A percentile compares a stretch with the other conserved stretches of the same genome.
Conservation (phyloP, 306 rosid genomes). For the Glycine soja region DNA sequence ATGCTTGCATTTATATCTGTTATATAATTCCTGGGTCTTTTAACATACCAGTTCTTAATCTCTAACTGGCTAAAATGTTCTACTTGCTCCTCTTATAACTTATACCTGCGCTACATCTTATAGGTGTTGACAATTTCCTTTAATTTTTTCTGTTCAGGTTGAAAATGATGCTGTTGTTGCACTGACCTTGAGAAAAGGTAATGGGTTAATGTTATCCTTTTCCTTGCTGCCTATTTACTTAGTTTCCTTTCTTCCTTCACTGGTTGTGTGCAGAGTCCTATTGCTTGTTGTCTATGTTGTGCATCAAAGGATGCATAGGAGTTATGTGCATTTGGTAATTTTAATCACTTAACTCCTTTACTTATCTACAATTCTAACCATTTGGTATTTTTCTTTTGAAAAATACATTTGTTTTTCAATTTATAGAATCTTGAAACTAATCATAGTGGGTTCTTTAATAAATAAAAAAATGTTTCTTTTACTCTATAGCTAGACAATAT, state of each 20-base stretch:
- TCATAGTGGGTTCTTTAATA: background rate
- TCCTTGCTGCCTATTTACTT: background rate
- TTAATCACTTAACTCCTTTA: background rate
- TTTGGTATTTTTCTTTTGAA: background rate
- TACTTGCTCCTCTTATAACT: background rate
- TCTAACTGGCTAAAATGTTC: background rate
- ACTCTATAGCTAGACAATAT: background rate
- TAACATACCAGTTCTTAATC: background rate
- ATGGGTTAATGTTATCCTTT: slow-evolving; percentile 25
- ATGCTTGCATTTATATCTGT: slow-evolving; percentile 1
- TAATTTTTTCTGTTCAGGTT: slow-evolving; percentile 58
- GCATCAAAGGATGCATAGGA: background rate
- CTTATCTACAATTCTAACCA: background rate
- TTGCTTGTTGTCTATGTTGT: slow-evolving; percentile 13
- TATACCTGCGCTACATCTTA: background rate
- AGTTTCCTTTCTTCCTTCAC: slow-evolving; percentile 1
- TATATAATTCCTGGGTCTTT: slow-evolving; percentile 16
- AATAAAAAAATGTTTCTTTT: background rate
- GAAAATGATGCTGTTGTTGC: slow-evolving; percentile 91
- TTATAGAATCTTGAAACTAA: background rate
- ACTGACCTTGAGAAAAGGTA: slow-evolving; percentile 85
- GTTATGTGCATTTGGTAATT: background rate
- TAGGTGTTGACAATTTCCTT: slow-evolving; percentile 12
- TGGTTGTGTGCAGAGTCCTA: slow-evolving; percentile 17
- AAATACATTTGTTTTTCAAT: background rate